phyloP scores from a whole-genome alignment of 1,139 yeast species.

The Yamadazyma dushanensis region DNA sequence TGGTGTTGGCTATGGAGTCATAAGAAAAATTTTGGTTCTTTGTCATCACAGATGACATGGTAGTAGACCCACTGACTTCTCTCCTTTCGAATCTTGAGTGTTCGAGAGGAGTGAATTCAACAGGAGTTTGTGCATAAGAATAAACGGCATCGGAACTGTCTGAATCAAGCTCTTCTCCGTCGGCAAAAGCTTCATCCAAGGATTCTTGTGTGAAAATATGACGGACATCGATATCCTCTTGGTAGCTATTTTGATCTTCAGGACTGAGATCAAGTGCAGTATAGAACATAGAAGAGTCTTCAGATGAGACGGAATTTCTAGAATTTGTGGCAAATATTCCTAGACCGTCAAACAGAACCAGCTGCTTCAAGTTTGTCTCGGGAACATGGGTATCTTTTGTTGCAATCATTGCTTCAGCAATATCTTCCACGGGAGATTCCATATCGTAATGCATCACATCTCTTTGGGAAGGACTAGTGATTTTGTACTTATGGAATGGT shows the following conservation, averaged over 20 bases:
- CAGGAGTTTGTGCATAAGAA: too few relatives aligned
- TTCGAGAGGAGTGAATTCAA: not conserved
- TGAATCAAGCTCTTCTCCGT: too few relatives aligned
- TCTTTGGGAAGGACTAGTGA: slow-evolving; percentile 8
- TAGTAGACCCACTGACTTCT: slow-evolving; percentile 20
- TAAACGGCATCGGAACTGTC: not conserved
- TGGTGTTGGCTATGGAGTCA: slow-evolving; percentile 14
- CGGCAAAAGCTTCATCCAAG: too few relatives aligned
- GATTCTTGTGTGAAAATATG: too few relatives aligned
- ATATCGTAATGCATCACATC: slow-evolving; percentile 4
- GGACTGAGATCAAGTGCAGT: slow-evolving; percentile 15
- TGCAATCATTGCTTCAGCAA: not conserved
- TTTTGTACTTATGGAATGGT: slow-evolving; percentile 16
- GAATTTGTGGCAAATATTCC: not conserved
- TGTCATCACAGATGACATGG: slow-evolving; percentile 25
- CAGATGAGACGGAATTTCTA: slow-evolving; percentile 10
- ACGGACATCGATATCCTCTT: too few relatives aligned
- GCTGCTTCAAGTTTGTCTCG: slow-evolving; percentile 1
- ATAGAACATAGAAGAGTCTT: slow-evolving; percentile 15
- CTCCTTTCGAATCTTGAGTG: slow-evolving; percentile 10
- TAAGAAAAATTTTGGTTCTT: slow-evolving; percentile 14
- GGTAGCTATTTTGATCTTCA: not conserved
- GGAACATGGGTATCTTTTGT: not conserved
- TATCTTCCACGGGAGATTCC: not conserved
- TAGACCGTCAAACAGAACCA: slow-evolving; percentile 4